A percentile compares a stretch with the other conserved stretches of the same genome.
Evolutionary conservation across 345 rosid species (phyloP).

Genomic region (Turritis glabra): DNA sequence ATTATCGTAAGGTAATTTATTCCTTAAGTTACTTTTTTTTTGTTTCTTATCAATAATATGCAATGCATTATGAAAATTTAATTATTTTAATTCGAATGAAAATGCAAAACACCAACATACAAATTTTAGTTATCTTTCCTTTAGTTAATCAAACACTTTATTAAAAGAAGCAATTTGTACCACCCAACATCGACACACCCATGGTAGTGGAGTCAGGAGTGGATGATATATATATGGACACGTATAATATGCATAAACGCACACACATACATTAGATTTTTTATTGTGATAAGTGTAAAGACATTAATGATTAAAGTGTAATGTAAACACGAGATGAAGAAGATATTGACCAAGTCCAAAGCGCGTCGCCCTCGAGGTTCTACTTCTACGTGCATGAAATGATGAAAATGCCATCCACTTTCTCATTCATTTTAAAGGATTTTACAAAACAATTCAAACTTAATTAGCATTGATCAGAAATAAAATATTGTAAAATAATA

Average conservation of each 20-base stretch:
- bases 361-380: constrained; percentile 34
- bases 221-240: constrained; percentile 26
- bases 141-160: neutral
- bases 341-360: constrained; percentile 30
- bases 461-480: neutral
- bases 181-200: constrained; percentile 13
- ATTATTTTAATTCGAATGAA: neutral
- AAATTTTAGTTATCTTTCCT: neutral
- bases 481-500: neutral
- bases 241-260: constrained; percentile 16
- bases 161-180: neutral
- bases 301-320: constrained; percentile 28
- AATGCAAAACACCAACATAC: neutral
- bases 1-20: neutral
- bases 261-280: neutral
- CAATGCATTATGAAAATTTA: neutral
- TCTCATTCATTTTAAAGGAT: neutral
- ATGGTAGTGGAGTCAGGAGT: constrained; percentile 38
- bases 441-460: neutral
- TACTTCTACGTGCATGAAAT: constrained; percentile 36
- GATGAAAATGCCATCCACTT: constrained; percentile 24
- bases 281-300: constrained; percentile 20
- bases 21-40: neutral
- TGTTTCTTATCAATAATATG: neutral
- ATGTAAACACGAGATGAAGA: constrained; percentile 23